Evolutionary conservation across 1,139 yeast genomes (phyloP).

Genomic region (Blastobotrys persicus): DNA sequence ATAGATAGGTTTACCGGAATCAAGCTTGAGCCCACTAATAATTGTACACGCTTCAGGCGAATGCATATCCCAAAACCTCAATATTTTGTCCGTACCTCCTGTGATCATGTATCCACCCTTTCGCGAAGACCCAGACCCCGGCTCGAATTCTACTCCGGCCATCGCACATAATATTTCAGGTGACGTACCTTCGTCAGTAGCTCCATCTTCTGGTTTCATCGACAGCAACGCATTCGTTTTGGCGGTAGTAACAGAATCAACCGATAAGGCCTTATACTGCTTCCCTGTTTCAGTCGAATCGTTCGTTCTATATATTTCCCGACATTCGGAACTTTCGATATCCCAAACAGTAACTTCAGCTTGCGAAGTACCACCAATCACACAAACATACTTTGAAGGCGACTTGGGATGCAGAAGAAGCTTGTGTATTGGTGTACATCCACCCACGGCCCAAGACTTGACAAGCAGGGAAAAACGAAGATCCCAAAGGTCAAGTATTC

Average conservation of each 20-base stretch:
- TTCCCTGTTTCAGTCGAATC: constrained; percentile 14
- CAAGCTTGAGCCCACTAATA: constrained; percentile 36
- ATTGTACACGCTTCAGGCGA: constrained; percentile 43
- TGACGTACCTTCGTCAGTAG: constrained; percentile 3
- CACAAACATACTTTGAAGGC: constrained; percentile 46
- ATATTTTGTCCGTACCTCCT: constrained; percentile 42
- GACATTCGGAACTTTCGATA: constrained; percentile 61
- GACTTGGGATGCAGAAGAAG: constrained; percentile 47
- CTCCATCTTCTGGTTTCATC: constrained; percentile 4
- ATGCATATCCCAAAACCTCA: constrained; percentile 50
- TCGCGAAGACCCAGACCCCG: constrained; percentile 20
- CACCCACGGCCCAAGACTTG: constrained; percentile 59
- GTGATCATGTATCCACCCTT: constrained; percentile 32
- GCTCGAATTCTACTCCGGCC: constrained; percentile 31
- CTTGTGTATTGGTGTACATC: constrained; percentile 46
- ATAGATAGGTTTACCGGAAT: constrained; percentile 33
- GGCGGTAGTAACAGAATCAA: background rate
- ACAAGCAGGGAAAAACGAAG: constrained; percentile 60
- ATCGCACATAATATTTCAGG: constrained; percentile 26
- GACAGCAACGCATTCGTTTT: constrained; percentile 1
- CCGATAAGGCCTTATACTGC: constrained; percentile 2
- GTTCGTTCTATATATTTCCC: constrained; percentile 44
- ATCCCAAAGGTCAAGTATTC: constrained; percentile 80
- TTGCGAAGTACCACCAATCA: constrained; percentile 62
- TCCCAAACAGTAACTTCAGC: constrained; percentile 76